Percentiles rank a stretch among this genome's conserved stretches.
These are phyloP conservation scores for Rubus idaeus DNA, from an alignment of 306 rosid species.

Conservation along the genomic window DNA sequence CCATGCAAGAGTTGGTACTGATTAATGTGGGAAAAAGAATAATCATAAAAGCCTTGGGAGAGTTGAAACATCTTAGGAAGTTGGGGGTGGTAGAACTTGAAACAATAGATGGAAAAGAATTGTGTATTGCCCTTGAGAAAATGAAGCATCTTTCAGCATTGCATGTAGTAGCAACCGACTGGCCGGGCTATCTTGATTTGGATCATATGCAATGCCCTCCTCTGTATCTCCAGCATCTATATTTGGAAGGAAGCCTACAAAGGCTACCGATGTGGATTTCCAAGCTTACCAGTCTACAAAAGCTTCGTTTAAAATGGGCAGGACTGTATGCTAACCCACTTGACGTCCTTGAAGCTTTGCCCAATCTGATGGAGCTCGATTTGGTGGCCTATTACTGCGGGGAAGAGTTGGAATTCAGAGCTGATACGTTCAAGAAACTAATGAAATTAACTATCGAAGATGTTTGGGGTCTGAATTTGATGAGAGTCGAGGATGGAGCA, in stretches of 20 bases:
- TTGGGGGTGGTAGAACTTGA: not conserved
- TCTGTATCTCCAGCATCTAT: not conserved
- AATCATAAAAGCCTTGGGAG: not conserved
- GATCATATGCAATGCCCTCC: not conserved
- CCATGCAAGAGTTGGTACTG: constrained; percentile 7
- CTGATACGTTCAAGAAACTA: constrained; percentile 6
- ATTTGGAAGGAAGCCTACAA: not conserved
- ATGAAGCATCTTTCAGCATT: constrained; percentile 5
- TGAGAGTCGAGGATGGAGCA: not conserved
- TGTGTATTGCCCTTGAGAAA: not conserved
- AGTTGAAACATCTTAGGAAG: not conserved
- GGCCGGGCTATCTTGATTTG: not conserved
- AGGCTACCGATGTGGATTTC: not conserved
- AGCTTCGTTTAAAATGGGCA: not conserved
- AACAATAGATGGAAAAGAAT: not conserved
- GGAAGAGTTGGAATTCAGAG: not conserved
- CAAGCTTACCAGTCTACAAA: not conserved
- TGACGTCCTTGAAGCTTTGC: not conserved
- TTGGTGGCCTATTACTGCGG: not conserved
- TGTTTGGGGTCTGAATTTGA: not conserved
- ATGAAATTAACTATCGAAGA: not conserved
- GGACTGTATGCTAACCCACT: not conserved
- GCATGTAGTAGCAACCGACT: not conserved
- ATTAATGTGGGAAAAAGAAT: not conserved
- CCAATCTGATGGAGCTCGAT: constrained; percentile 5